Evolutionary conservation across 2,329 filamentous ascomycete species (phyloP).

Genomic region (Orbilia oligospora): DNA sequence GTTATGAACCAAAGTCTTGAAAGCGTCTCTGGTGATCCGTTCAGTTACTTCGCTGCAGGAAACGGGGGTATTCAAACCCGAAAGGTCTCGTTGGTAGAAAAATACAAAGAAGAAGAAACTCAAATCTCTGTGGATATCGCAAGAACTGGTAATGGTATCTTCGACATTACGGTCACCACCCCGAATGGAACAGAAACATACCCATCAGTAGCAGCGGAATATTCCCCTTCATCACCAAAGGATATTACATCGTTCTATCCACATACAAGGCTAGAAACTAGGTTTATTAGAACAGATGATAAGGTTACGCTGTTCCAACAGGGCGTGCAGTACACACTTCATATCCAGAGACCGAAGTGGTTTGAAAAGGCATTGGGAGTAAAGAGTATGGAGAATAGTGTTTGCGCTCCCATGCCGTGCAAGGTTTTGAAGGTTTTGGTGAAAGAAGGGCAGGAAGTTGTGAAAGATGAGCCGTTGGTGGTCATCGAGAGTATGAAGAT

Average conservation of each 20-base stretch:
- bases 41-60: slow-evolving; percentile 65
- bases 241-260: slow-evolving; percentile 83
- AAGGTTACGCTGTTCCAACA: slow-evolving; percentile 83
- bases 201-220: slow-evolving; percentile 67
- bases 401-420: slow-evolving; percentile 95
- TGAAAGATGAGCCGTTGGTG: slow-evolving; percentile 87
- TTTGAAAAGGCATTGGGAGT: slow-evolving; percentile 85
- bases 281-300: slow-evolving; percentile 76
- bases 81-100: slow-evolving; percentile 62
- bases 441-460: slow-evolving; percentile 82
- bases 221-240: slow-evolving; percentile 67
- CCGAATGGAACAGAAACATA: slow-evolving; percentile 69
- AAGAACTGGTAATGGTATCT: slow-evolving; percentile 66
- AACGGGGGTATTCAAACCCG: slow-evolving; percentile 62
- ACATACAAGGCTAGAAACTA: slow-evolving; percentile 82
- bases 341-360: slow-evolving; percentile 78
- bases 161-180: slow-evolving; percentile 69
- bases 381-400: slow-evolving; percentile 75
- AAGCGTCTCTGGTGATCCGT: slow-evolving; percentile 65
- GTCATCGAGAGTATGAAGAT: slow-evolving; percentile 75
- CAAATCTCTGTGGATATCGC: slow-evolving; percentile 61
- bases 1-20: slow-evolving; percentile 62
- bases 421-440: slow-evolving; percentile 95
- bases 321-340: slow-evolving; percentile 73
- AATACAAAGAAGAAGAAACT: slow-evolving; percentile 46